Evolutionary conservation across 2,329 filamentous ascomycete species (phyloP).

Genomic region (Ophiosphaerella korrae): DNA sequence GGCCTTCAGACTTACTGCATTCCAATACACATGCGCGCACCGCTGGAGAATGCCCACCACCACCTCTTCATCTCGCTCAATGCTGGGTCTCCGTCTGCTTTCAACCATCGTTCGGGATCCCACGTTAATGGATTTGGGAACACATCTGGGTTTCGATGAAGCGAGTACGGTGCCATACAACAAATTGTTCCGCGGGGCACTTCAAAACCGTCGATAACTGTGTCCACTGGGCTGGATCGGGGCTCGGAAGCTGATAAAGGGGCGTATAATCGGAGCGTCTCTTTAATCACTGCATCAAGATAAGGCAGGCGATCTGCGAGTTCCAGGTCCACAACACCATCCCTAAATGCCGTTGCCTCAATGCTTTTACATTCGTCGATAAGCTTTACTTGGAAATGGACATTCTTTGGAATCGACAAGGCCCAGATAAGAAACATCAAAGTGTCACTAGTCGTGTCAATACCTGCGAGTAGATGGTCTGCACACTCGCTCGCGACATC

Average conservation of each 20-base stretch:
- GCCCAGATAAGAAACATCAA: conserved; percentile 45
- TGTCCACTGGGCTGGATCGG: conserved; percentile 46
- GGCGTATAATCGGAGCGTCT: conserved; percentile 57
- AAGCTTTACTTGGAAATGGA: conserved; percentile 53
- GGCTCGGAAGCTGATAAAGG: conserved; percentile 60
- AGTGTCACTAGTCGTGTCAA: conserved; percentile 60
- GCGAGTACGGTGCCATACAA: conserved; percentile 46
- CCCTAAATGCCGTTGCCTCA: conserved; percentile 4
- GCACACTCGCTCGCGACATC: conserved; percentile 60
- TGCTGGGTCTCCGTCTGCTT: not conserved
- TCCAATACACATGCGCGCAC: conserved; percentile 50
- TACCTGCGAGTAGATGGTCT: conserved; percentile 59
- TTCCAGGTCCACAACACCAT: conserved; percentile 27
- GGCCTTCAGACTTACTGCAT: conserved; percentile 12
- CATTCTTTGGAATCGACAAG: conserved; percentile 48
- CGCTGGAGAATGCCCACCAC: conserved; percentile 50
- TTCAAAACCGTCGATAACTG: conserved; percentile 44
- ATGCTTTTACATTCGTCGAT: conserved; percentile 49
- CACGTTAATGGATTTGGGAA: conserved; percentile 37
- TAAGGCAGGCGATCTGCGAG: conserved; percentile 51
- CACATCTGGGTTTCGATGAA: conserved; percentile 44
- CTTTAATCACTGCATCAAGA: conserved; percentile 57
- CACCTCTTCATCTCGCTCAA: conserved; percentile 39
- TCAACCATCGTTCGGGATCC: conserved; percentile 43
- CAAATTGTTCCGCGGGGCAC: conserved; percentile 47